A percentile compares a stretch with the other conserved stretches of the same genome.
Evolutionary conservation across 2,329 filamentous ascomycete genomes (phyloP).

Genomic region (Paraphoma chrysanthemicola): DNA sequence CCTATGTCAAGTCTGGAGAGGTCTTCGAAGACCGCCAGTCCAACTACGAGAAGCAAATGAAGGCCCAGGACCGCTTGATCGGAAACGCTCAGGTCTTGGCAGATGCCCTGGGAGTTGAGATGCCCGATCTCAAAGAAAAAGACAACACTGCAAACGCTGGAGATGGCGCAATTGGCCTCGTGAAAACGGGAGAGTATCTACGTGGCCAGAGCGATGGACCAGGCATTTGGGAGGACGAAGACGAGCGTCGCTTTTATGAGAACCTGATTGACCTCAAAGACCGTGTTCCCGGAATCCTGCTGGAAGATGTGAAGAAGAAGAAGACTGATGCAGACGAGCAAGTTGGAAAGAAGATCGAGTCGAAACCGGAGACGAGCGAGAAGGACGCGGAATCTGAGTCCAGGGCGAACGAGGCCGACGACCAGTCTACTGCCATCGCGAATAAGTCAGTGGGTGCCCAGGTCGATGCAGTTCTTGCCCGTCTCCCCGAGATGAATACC

Average conservation of each 20-base stretch:
- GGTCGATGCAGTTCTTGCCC: constrained; percentile 86
- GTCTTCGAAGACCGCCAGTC: constrained; percentile 97
- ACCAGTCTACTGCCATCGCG: constrained; percentile 90
- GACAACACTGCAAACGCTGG: constrained; percentile 71
- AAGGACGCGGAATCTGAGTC: constrained; percentile 49
- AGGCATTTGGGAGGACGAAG: constrained; percentile 98
- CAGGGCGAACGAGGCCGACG: constrained; percentile 70
- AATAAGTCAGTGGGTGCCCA: constrained; percentile 98
- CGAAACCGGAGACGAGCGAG: constrained; percentile 52
- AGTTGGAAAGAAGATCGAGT: constrained; percentile 73
- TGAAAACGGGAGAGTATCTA: constrained; percentile 93
- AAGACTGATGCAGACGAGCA: constrained; percentile 82
- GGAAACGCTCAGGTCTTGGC: constrained; percentile 90
- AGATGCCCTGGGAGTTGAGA: constrained; percentile 85
- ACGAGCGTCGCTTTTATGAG: constrained; percentile 97
- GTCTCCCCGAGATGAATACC: constrained; percentile 87
- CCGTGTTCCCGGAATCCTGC: constrained; percentile 89
- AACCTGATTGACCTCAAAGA: constrained; percentile 94
- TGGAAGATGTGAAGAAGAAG: constrained; percentile 96
- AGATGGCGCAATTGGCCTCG: constrained; percentile 84
- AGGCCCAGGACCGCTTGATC: constrained; percentile 88
- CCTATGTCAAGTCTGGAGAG: constrained; percentile 97
- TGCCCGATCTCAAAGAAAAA: constrained; percentile 90
- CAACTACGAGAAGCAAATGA: constrained; percentile 93
- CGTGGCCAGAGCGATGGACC: constrained; percentile 87